Evolutionary conservation across 768 basidiomycete genomes (phyloP), one percentile per base, ranked within the genome.

Genomic region (Cystofilobasidium ferigula): DNA sequence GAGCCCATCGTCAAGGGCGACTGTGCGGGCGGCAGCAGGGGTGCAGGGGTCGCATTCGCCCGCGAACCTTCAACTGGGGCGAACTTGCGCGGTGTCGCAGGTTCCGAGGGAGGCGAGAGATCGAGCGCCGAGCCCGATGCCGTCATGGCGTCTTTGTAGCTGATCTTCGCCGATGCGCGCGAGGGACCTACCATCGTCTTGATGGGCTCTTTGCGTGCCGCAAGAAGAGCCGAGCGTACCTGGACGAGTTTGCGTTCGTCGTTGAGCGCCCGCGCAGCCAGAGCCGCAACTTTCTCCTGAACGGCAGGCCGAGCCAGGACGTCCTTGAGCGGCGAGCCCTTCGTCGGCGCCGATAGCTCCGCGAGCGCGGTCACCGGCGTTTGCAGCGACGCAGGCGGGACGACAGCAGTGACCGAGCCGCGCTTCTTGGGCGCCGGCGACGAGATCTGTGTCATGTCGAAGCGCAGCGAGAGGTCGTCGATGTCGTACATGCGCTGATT

Each of bases 401-500:
- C 34, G 12, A 36, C 38, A 45, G 32, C 7, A 10, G 32, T 47
- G 22, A 48, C 8, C 1, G 47, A 2, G n/a, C 26, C n/a, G 16
- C 42, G 57, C 22, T 26, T 32, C 47, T 57, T 57, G 24, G 59
- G 8, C 18, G 51, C 51, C 18, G 51, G 51, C 32, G 66, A 30
- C 34, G 71, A 63, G 43, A 72, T 32, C 45, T 40, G 54, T 66
- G 75, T 57, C 42, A 69, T 40, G 34, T 69, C 60, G 64, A 78
- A 69, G 0, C 76, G 69, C 9, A 69, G 61, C 0, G 73, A 63
- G 20, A 78, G 71, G 24, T 75, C 75, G 64, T 77, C 77, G 34
- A 79, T 69, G n/a, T 75, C 74, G 54, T 70, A 48, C 3, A 69
- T 69, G 65, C 71, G 71, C 56, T 73, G 72, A 10, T 69, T 64